These are phyloP conservation scores for Toxicodendron radicans DNA, from an alignment of 345 rosid species.

Conservation along the genomic window DNA sequence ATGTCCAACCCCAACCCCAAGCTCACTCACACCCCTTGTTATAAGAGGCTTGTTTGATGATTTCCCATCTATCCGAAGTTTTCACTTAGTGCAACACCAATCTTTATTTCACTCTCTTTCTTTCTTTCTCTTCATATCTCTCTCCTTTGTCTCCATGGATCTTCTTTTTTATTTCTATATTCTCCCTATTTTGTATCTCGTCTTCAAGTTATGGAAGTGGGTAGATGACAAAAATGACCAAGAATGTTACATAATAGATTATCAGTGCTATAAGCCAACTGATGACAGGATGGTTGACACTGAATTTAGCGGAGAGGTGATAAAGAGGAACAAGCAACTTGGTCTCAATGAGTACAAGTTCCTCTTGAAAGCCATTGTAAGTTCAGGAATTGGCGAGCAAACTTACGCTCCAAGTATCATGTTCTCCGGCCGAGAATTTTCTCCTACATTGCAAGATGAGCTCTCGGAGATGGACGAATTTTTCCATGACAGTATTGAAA, in stretches of 20 bases:
- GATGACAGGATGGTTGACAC: constrained; percentile 60
- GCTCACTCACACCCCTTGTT: background rate
- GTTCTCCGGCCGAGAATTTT: constrained; percentile 54
- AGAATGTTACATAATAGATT: constrained; percentile 64
- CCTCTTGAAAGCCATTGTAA: constrained; percentile 64
- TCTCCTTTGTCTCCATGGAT: constrained; percentile 35
- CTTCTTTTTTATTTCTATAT: constrained; percentile 32
- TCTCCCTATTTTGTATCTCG: constrained; percentile 33
- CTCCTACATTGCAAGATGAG: constrained; percentile 58
- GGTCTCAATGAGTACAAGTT: constrained; percentile 64
- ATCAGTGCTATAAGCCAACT: constrained; percentile 58
- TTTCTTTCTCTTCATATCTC: background rate
- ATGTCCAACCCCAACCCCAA: constrained; percentile 24
- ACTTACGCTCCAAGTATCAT: constrained; percentile 67
- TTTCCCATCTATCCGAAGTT: constrained; percentile 12
- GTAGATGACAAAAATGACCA: constrained; percentile 39
- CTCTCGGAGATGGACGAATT: constrained; percentile 88
- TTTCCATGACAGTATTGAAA: constrained; percentile 56
- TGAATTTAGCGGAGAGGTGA: constrained; percentile 43
- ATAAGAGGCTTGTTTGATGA: constrained; percentile 14
- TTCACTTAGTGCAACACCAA: background rate
- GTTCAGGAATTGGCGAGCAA: constrained; percentile 68
- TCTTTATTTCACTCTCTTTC: constrained; percentile 2
- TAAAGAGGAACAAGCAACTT: constrained; percentile 46
- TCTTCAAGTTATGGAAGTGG: constrained; percentile 42